Percentiles rank a stretch among this genome's conserved stretches.
phyloP scores from a whole-genome alignment of 805 yeast species.

The Starmera dryadoides region DNA sequence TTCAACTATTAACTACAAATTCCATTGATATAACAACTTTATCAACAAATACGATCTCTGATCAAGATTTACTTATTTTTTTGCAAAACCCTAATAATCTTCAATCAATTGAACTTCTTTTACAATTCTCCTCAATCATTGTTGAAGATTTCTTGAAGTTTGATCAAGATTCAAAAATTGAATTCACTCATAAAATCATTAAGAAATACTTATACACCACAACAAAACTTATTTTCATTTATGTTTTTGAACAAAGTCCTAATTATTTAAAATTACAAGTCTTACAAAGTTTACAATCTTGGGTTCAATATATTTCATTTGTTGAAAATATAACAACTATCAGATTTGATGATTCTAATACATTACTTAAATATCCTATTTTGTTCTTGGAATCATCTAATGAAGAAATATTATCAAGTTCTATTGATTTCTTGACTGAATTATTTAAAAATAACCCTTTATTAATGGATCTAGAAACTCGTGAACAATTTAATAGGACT shows the following conservation, averaged over 20 bases:
- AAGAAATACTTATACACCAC: conserved; percentile 27
- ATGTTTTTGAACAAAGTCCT: conserved; percentile 9
- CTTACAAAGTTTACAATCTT: conserved; percentile 12
- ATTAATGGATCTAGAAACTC: conserved; percentile 7
- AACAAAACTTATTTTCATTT: conserved; percentile 16
- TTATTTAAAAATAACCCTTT: conserved; percentile 22
- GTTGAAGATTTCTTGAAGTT: conserved; percentile 43
- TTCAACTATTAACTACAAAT: conserved; percentile 10
- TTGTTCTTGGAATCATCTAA: conserved; percentile 6
- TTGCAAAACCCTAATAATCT: conserved; percentile 1
- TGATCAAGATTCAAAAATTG: conserved; percentile 16
- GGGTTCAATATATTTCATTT: conserved; percentile 30
- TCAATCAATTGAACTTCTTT: conserved; percentile 8
- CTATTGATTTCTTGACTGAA: conserved; percentile 12
- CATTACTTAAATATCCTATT: conserved; percentile 11
- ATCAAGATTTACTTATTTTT: background rate
- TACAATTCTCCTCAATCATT: conserved; percentile 36
- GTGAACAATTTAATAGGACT: conserved; percentile 14
- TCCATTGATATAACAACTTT: conserved; percentile 2
- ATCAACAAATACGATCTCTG: background rate
- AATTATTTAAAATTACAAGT: conserved; percentile 1
- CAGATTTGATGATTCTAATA: conserved; percentile 16
- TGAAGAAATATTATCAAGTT: conserved; percentile 1
- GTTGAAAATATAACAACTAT: conserved; percentile 22
- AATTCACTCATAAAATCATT: conserved; percentile 30